These are phyloP conservation scores for Penicillium rolfsii DNA, from an alignment of 2,329 filamentous ascomycete species.

Conservation along the genomic window DNA sequence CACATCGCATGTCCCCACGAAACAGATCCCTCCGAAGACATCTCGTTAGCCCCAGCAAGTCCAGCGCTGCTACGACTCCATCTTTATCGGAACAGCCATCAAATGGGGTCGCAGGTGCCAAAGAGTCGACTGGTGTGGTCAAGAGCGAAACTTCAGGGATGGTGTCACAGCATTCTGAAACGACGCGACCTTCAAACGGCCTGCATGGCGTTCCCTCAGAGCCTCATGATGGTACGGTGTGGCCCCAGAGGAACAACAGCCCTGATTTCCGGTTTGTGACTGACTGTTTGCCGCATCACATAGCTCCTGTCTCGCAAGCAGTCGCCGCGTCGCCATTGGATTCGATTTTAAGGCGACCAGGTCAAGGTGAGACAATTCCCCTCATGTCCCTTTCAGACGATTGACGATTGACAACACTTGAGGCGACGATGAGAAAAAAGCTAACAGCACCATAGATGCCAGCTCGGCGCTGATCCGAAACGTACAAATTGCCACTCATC, in stretches of 20 bases:
- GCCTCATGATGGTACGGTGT: conserved; percentile 18
- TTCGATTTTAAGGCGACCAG: conserved; percentile 47
- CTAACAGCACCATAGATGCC: conserved; percentile 45
- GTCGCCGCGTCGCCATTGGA: conserved; percentile 43
- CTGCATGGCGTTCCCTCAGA: conserved; percentile 15
- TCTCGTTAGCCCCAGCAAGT: conserved; percentile 30
- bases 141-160: conserved; percentile 17
- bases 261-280: neutral
- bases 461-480: conserved; percentile 69
- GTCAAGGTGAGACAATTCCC: conserved; percentile 50
- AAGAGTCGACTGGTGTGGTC: conserved; percentile 32
- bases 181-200: conserved; percentile 27
- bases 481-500: conserved; percentile 69
- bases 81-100: conserved; percentile 35
- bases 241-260: neutral
- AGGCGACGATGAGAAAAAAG: neutral
- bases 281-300: conserved; percentile 22
- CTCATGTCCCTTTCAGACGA: neutral
- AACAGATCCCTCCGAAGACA: conserved; percentile 45
- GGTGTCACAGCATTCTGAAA: conserved; percentile 16
- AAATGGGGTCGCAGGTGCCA: conserved; percentile 16
- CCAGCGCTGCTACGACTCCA: conserved; percentile 25
- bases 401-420: neutral
- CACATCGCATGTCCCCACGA: conserved; percentile 25
- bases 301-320: conserved; percentile 28